phyloP scores from a whole-genome alignment of 345 rosid genomes.

The Sisymbrium irio region DNA sequence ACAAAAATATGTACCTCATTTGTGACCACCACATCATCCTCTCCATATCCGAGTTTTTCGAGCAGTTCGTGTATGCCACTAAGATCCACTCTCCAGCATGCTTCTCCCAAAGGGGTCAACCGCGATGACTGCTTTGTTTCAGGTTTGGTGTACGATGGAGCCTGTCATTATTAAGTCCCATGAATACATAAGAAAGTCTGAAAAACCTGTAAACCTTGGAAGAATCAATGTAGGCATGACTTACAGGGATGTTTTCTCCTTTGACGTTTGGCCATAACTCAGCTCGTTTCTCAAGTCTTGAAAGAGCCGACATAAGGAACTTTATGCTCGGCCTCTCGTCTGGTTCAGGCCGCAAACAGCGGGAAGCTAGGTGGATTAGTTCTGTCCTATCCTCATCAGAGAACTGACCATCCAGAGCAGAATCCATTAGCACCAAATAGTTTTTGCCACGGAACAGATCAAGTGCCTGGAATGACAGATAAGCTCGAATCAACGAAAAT shows the following conservation, averaged over 20 bases:
- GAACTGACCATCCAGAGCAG: conserved; percentile 91
- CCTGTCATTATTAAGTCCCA: conserved; percentile 42
- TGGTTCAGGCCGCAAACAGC: conserved; percentile 87
- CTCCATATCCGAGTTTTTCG: conserved; percentile 85
- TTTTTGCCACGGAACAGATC: conserved; percentile 91
- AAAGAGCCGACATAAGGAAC: conserved; percentile 71
- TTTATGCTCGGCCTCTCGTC: conserved; percentile 95
- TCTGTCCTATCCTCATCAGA: conserved; percentile 96
- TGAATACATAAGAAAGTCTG: conserved; percentile 11
- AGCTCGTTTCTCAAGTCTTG: conserved; percentile 78
- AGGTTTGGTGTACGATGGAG: conserved; percentile 52
- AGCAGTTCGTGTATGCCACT: conserved; percentile 84
- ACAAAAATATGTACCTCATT: conserved; percentile 59
- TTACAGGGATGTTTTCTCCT: conserved; percentile 25
- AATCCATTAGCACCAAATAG: conserved; percentile 91
- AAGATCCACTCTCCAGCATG: conserved; percentile 81
- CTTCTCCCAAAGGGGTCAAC: conserved; percentile 79
- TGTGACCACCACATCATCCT: conserved; percentile 82
- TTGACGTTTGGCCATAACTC: conserved; percentile 51
- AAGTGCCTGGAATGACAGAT: conserved; percentile 66
- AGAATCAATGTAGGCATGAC: conserved; percentile 8
- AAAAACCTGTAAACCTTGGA: not conserved
- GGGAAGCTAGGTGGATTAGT: conserved; percentile 77
- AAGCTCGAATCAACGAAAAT: not conserved
- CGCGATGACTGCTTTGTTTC: conserved; percentile 47